A percentile compares a stretch with the other conserved stretches of the same genome.
Conservation (phyloP, 2,329 filamentous ascomycete genomes). For the Aspergillus awamori region DNA sequence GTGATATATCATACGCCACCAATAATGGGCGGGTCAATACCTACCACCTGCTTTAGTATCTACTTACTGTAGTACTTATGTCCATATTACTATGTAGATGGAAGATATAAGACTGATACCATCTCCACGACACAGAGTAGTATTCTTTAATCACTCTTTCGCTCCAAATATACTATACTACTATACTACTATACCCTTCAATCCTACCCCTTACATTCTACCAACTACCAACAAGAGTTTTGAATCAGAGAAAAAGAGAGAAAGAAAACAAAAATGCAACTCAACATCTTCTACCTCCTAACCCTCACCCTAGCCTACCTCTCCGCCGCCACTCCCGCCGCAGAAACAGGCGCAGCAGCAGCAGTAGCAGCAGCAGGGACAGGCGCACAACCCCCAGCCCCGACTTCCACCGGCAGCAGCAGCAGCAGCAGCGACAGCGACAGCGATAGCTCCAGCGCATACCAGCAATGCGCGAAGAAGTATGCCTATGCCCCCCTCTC, state of each 20-base stretch:
- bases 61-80: no score
- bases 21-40: no score
- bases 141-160: no score
- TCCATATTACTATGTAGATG: no score
- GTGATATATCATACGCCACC: no score
- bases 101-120: no score
- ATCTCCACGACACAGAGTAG: no score
- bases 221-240: no score
- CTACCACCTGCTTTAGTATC: no score
- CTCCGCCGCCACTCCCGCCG: constrained; percentile 4
- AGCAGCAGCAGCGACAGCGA: constrained; percentile 3
- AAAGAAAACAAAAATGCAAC: background rate
- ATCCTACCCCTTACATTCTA: background rate
- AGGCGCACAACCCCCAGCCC: background rate
- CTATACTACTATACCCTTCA: no score
- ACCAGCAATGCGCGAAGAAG: constrained; percentile 16
- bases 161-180: no score
- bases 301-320: constrained; percentile 3
- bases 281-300: constrained; percentile 9
- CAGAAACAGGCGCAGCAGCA: background rate
- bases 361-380: background rate
- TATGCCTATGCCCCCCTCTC: background rate
- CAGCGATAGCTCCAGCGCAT: background rate
- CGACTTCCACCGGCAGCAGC: background rate
- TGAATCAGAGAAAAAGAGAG: background rate